Percentiles rank a stretch among this genome's conserved stretches.
Evolutionary conservation across 495 filamentous ascomycete genomes (phyloP).

Genomic region (Venustampulla echinocandica): DNA sequence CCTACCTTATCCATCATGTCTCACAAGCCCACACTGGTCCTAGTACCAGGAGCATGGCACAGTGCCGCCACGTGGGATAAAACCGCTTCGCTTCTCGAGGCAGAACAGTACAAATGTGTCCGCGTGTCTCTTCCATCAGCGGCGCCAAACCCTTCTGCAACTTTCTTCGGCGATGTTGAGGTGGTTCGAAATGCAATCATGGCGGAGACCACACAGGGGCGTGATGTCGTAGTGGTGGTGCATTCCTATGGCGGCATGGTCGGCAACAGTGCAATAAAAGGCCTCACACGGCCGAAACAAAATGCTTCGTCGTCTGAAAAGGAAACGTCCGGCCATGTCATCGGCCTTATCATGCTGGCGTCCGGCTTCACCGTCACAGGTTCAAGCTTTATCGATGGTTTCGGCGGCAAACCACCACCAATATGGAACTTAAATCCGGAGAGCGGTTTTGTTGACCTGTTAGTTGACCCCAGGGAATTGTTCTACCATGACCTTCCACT

Average conservation of each 20-base stretch:
- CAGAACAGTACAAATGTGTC: conserved; percentile 30
- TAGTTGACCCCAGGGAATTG: conserved; percentile 17
- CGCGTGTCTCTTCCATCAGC: conserved; percentile 31
- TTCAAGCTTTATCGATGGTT: conserved; percentile 22
- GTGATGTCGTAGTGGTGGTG: conserved; percentile 38
- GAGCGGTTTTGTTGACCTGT: conserved; percentile 23
- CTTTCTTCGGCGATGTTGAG: conserved; percentile 26
- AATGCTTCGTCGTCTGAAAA: not conserved
- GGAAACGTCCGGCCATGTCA: conserved; percentile 17
- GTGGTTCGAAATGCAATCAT: conserved; percentile 27
- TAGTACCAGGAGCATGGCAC: conserved; percentile 44
- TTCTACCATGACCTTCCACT: conserved; percentile 31
- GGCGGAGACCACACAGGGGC: conserved; percentile 28
- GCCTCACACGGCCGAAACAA: conserved; percentile 12
- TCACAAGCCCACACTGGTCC: conserved; percentile 28
- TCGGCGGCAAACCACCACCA: conserved; percentile 26
- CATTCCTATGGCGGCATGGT: conserved; percentile 38
- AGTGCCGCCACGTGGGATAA: conserved; percentile 26
- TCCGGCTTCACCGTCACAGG: conserved; percentile 26
- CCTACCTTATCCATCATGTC: too few species aligned
- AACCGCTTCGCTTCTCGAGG: conserved; percentile 29
- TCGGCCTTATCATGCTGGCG: conserved; percentile 26
- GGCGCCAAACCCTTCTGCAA: conserved; percentile 14
- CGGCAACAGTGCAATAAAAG: conserved; percentile 39
- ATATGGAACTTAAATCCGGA: conserved; percentile 20